phyloP scores from a whole-genome alignment of 2,329 filamentous ascomycete genomes.

The Paecilomyces dactylethromorphus region DNA sequence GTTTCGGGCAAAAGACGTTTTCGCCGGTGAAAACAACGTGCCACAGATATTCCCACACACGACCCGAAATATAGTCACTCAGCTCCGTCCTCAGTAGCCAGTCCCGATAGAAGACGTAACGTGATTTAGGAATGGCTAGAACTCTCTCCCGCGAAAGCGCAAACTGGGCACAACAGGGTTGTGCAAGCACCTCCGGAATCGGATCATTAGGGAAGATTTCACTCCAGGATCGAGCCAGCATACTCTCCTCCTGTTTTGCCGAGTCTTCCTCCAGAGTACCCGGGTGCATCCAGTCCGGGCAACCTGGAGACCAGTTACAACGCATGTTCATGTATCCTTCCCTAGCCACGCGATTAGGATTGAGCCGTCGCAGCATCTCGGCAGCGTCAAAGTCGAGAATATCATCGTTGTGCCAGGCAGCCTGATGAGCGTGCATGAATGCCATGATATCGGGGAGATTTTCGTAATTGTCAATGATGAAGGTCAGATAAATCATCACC shows the following conservation, averaged over 20 bases:
- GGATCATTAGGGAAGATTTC: slow-evolving; percentile 41
- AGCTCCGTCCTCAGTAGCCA: slow-evolving; percentile 55
- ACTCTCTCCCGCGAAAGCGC: slow-evolving; percentile 54
- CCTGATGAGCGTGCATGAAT: slow-evolving; percentile 54
- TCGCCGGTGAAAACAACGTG: slow-evolving; percentile 54
- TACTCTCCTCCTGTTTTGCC: slow-evolving; percentile 40
- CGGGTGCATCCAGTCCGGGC: slow-evolving; percentile 53
- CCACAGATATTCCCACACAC: slow-evolving; percentile 60
- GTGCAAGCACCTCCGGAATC: slow-evolving; percentile 46
- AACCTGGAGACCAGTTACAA: slow-evolving; percentile 53
- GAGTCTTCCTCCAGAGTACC: slow-evolving; percentile 32
- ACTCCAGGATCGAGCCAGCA: slow-evolving; percentile 41
- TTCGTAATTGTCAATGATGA: slow-evolving; percentile 58
- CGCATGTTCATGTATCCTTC: slow-evolving; percentile 56
- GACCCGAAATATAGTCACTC: slow-evolving; percentile 50
- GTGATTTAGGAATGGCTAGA: slow-evolving; percentile 44
- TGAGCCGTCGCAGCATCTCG: slow-evolving; percentile 46
- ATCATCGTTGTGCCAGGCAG: slow-evolving; percentile 56
- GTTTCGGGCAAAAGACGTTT: slow-evolving; percentile 37
- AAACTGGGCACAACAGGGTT: slow-evolving; percentile 61
- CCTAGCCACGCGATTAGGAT: slow-evolving; percentile 44
- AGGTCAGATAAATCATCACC: slow-evolving; percentile 57
- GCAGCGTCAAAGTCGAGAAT: slow-evolving; percentile 45
- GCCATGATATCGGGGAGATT: slow-evolving; percentile 52
- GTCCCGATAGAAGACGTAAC: slow-evolving; percentile 53